These are phyloP conservation scores for Yarrowia alimentaria DNA, from an alignment of 805 yeast species.

Conservation along the genomic window DNA sequence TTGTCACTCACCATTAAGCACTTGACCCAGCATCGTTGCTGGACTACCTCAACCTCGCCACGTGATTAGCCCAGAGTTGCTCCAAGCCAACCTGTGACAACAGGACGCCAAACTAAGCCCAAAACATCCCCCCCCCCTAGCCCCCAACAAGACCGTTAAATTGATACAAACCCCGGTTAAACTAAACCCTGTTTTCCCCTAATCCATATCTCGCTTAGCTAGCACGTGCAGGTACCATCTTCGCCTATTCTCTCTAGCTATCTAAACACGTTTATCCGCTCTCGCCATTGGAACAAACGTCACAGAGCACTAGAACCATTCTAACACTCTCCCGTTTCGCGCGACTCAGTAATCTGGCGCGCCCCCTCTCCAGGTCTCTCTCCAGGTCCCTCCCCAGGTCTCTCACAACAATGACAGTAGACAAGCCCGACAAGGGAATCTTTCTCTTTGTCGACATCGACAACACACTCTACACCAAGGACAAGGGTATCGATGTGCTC, in stretches of 20 bases:
- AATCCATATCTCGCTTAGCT: slow-evolving; percentile 19
- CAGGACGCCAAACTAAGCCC: too few species aligned
- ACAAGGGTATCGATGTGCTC: slow-evolving; percentile 73
- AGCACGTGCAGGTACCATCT: slow-evolving; percentile 13
- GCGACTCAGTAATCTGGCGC: not conserved
- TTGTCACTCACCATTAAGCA: too few species aligned
- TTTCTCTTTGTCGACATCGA: slow-evolving; percentile 88
- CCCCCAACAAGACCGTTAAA: not conserved
- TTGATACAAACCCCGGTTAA: slow-evolving; percentile 4
- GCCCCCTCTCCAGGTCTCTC: not conserved
- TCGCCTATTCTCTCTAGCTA: not conserved
- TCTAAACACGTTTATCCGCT: slow-evolving; percentile 5
- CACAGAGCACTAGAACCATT: not conserved
- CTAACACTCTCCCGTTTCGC: slow-evolving; percentile 3
- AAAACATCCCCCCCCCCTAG: not conserved
- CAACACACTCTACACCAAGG: slow-evolving; percentile 78
- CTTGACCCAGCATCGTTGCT: too few species aligned
- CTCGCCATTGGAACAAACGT: too few species aligned
- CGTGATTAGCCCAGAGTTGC: too few species aligned
- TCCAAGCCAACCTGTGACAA: too few species aligned
- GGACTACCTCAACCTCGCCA: too few species aligned
- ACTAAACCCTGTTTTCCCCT: slow-evolving; percentile 18
- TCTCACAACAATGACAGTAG: slow-evolving; percentile 4
- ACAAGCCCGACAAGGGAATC: slow-evolving; percentile 29
- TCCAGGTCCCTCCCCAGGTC: not conserved